phyloP scores from a whole-genome alignment of 2,329 filamentous ascomycete species.

The Hirsutella minnesotensis region DNA sequence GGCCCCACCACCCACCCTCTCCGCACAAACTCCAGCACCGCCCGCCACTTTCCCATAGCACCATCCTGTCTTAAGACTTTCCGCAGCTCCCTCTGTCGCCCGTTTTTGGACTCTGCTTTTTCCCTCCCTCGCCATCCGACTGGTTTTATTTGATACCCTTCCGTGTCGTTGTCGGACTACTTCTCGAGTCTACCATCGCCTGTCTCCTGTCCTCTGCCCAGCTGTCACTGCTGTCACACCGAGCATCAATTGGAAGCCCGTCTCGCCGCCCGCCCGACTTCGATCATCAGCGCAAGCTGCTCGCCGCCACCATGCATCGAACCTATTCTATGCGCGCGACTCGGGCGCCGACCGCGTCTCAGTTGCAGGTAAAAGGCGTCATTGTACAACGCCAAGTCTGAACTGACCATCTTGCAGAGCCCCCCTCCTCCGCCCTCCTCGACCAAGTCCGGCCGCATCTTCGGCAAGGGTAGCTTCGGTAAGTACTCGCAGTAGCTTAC shows the following conservation, averaged over 20 bases:
- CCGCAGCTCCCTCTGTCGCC: background rate
- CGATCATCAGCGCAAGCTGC: background rate
- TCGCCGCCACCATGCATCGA: conserved; percentile 65
- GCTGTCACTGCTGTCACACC: background rate
- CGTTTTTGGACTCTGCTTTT: conserved; percentile 1
- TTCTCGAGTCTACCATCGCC: no score
- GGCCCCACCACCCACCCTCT: conserved; percentile 4
- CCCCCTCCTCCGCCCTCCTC: conserved; percentile 84
- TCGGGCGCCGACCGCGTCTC: conserved; percentile 86
- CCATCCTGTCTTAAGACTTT: conserved; percentile 4
- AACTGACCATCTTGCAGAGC: conserved; percentile 46
- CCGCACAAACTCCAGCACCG: conserved; percentile 1
- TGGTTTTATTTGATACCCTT: no score
- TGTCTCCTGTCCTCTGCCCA: no score
- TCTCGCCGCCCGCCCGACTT: background rate
- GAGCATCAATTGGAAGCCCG: background rate
- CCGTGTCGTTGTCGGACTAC: no score
- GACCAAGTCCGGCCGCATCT: conserved; percentile 84
- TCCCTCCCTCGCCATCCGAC: background rate
- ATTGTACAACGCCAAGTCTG: background rate
- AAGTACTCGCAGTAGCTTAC: conserved; percentile 25
- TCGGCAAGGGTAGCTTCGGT: conserved; percentile 80
- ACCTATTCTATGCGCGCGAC: conserved; percentile 98
- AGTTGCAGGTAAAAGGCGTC: conserved; percentile 39
- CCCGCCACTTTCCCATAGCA: conserved; percentile 6